Evolutionary conservation across 2,329 filamentous ascomycete genomes (phyloP).

Genomic region (Zopfia rhizophila): DNA sequence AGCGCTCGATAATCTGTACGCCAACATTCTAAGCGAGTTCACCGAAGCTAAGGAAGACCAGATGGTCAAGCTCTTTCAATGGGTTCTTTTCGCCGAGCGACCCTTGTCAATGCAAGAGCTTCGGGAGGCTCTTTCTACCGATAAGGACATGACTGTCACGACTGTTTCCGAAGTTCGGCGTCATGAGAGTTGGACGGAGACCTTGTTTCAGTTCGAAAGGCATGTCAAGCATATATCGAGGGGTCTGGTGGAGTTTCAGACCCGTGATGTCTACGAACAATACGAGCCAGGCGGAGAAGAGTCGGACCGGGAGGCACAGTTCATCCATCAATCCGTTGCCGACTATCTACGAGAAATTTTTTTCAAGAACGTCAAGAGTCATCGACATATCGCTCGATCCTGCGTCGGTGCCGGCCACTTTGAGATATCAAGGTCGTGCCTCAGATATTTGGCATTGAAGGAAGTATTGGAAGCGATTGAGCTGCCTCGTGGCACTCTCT

Average conservation of each 20-base stretch:
- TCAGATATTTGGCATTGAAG: constrained; percentile 23
- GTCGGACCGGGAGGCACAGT: constrained; percentile 24
- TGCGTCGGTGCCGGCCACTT: constrained; percentile 19
- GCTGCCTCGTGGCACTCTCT: constrained; percentile 15
- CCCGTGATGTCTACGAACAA: constrained; percentile 18
- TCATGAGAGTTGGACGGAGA: constrained; percentile 16
- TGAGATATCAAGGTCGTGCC: constrained; percentile 27
- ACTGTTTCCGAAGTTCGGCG: constrained; percentile 10
- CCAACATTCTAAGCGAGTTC: constrained; percentile 1
- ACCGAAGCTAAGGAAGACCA: constrained; percentile 4
- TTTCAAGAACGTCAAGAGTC: constrained; percentile 7
- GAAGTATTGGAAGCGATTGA: constrained; percentile 18
- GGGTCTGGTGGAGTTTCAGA: constrained; percentile 23
- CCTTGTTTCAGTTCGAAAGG: constrained; percentile 16
- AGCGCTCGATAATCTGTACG: constrained; percentile 10
- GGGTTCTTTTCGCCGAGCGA: constrained; percentile 11
- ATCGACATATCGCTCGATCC: not conserved
- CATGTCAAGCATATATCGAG: constrained; percentile 22
- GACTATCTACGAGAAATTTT: constrained; percentile 18
- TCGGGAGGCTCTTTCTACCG: constrained; percentile 23
- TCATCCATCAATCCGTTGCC: constrained; percentile 30
- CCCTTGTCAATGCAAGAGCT: constrained; percentile 23
- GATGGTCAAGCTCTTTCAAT: constrained; percentile 14
- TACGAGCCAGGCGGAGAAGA: constrained; percentile 23
- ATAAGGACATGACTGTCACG: constrained; percentile 16